phyloP scores from a whole-genome alignment of 352 stramenopile genomes.

The Pythium phragmiticola region DNA sequence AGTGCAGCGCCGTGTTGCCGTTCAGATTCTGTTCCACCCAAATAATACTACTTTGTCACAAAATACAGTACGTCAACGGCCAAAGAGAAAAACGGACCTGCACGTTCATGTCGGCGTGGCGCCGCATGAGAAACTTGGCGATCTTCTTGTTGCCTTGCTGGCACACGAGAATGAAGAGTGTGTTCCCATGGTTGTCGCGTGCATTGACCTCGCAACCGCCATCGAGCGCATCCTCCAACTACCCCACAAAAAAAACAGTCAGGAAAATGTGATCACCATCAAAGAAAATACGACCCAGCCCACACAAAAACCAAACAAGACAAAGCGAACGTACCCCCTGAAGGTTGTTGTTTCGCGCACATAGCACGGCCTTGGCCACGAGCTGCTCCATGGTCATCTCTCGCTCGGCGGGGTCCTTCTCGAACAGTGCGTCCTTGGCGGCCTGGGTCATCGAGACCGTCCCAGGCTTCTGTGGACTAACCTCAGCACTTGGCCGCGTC shows the following conservation, averaged over 20 bases:
- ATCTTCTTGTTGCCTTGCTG: slow-evolving; percentile 96
- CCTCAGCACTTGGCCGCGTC: slow-evolving; percentile 6
- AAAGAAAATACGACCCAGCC: background rate
- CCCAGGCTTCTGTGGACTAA: background rate
- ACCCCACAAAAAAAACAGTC: background rate
- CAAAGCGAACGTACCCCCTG: slow-evolving; percentile 43
- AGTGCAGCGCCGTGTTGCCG: slow-evolving; percentile 96
- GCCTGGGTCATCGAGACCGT: slow-evolving; percentile 12
- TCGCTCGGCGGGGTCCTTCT: slow-evolving; percentile 34
- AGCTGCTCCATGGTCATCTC: slow-evolving; percentile 45
- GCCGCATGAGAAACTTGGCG: slow-evolving; percentile 93
- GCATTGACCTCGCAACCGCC: slow-evolving; percentile 88
- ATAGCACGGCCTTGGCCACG: slow-evolving; percentile 55
- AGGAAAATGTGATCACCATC: background rate
- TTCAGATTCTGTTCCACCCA: slow-evolving; percentile 81
- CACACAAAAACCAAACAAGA: background rate
- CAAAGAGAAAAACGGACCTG: slow-evolving; percentile 37
- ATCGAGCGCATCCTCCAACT: slow-evolving; percentile 89
- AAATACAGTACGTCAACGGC: background rate
- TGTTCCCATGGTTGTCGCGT: slow-evolving; percentile 94
- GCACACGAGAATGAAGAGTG: slow-evolving; percentile 93
- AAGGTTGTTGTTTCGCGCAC: slow-evolving; percentile 79
- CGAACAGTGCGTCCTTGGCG: slow-evolving; percentile 40
- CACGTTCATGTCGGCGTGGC: slow-evolving; percentile 92
- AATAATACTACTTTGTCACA: background rate